Evolutionary conservation across 2,329 filamentous ascomycete species (phyloP), one percentile per base, ranked within the genome.

Genomic region (Verticillium isaacii): DNA sequence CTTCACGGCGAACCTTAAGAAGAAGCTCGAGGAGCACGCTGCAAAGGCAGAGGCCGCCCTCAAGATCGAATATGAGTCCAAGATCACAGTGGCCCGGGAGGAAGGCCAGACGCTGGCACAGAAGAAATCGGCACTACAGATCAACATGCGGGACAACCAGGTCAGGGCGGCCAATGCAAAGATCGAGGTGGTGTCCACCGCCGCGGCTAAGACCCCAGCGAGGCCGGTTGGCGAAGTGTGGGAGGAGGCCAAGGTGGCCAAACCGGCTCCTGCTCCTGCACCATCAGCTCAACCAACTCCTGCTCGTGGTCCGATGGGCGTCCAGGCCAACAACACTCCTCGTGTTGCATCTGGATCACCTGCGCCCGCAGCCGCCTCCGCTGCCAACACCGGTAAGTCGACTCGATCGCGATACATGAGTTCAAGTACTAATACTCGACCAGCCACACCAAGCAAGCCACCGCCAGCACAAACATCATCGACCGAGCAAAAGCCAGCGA

Each of bases 201-300:
- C 94, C 14, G 92, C 90, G 0, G 83, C 82, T n/a, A 90, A 96
- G 57, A 97, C 93, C 0, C 94, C 94, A 0, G 83, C 94, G 68
- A 88, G 87, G 71, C 86, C 93, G 0, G 92, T 98, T 4, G 85
- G 80, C 11, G 93, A 97, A 74, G 93, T 97, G 0, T 97, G 92
- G 91, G 87, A 89, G 65, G 78, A 91, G 60, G 93, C 90, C 0
- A 93, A 94, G 75, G 80, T 60, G 23, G 70, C 75, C 25, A 72
- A 73, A 50, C 59, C 63, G 8, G 64, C 65, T 50, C 65, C 66
- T 32, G 57, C 63, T 15, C 23, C 63, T 25, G 54, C 34, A 36
- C 9, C 61, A 36, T 9, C 61, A 6, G 37, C 39, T 12, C 64
- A 65, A 39, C 52, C 37, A 14, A 50, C 58, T 6, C 61, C 58